Percentiles rank a stretch among this genome's conserved stretches.
Evolutionary conservation across 2,329 filamentous ascomycete genomes (phyloP).

Genomic region (Colletotrichum falcatum): DNA sequence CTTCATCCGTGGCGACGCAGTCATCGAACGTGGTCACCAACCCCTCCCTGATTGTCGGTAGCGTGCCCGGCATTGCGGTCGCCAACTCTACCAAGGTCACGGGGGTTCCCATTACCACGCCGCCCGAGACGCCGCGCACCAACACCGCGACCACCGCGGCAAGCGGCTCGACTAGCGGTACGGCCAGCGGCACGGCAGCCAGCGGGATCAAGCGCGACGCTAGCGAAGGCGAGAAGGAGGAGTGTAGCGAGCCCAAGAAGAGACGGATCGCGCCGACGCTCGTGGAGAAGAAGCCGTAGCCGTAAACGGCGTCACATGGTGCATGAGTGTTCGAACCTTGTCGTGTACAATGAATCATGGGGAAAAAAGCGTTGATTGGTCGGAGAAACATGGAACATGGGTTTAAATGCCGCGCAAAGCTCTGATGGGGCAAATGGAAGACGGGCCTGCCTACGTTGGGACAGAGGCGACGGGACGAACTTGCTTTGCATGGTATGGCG

Average conservation of each 20-base stretch:
- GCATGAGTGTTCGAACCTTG: constrained; percentile 5
- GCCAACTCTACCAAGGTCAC: constrained; percentile 74
- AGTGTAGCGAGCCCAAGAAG: constrained; percentile 71
- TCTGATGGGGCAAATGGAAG: constrained; percentile 9
- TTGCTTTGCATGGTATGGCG: constrained; percentile 41
- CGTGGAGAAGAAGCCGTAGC: constrained; percentile 51
- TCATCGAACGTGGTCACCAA: constrained; percentile 75
- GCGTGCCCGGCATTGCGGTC: constrained; percentile 80
- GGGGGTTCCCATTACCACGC: constrained; percentile 83
- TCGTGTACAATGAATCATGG: constrained; percentile 38
- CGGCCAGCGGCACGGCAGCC: constrained; percentile 46
- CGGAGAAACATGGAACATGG: constrained; percentile 20
- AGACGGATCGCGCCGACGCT: constrained; percentile 77
- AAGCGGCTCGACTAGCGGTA: constrained; percentile 32
- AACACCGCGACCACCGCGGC: constrained; percentile 56
- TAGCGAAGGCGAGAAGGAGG: constrained; percentile 66
- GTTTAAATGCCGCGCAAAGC: constrained; percentile 10
- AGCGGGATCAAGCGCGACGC: constrained; percentile 67
- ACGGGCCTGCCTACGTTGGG: neutral
- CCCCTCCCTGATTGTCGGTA: constrained; percentile 82
- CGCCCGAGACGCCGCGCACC: constrained; percentile 83
- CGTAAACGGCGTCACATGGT: constrained; percentile 8
- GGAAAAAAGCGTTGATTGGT: constrained; percentile 35
- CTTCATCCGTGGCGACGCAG: constrained; percentile 82
- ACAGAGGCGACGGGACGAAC: constrained; percentile 14